phyloP scores from a whole-genome alignment of 345 rosid species.

The Nephelium lappaceum region DNA sequence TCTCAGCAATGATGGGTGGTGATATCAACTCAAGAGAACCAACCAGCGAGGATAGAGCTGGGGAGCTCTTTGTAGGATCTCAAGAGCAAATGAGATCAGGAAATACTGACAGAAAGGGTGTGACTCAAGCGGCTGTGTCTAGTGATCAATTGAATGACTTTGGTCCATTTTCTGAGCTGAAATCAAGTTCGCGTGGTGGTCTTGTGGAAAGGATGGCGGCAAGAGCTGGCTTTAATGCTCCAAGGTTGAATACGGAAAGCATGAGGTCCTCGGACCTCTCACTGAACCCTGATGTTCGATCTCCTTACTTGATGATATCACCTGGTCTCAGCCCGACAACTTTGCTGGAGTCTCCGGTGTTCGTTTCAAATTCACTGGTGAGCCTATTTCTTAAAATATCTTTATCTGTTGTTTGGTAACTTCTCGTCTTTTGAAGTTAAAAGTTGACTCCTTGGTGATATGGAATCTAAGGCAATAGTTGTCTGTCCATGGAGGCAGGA shows the following conservation, averaged over 20 bases:
- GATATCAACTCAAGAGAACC: conserved; percentile 52
- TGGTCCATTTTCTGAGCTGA: conserved; percentile 43
- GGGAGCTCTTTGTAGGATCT: conserved; percentile 38
- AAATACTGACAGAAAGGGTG: conserved; percentile 38
- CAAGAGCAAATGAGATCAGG: conserved; percentile 31
- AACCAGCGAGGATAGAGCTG: conserved; percentile 33
- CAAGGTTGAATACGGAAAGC: conserved; percentile 68
- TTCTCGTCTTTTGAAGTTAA: background rate
- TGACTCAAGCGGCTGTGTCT: conserved; percentile 26
- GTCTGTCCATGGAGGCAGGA: background rate
- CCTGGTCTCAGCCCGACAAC: conserved; percentile 92
- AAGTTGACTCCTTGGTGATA: background rate
- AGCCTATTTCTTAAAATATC: conserved; percentile 13
- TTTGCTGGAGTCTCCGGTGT: conserved; percentile 85
- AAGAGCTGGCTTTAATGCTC: conserved; percentile 85
- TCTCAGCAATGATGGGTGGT: conserved; percentile 53
- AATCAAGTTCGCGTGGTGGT: conserved; percentile 54
- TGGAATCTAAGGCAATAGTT: background rate
- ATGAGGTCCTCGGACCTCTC: conserved; percentile 63
- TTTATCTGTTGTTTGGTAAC: conserved; percentile 2
- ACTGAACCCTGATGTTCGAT: conserved; percentile 44
- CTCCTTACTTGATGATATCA: conserved; percentile 79
- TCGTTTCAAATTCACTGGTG: conserved; percentile 80
- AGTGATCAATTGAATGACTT: conserved; percentile 30
- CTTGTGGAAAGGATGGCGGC: conserved; percentile 84